phyloP scores from a whole-genome alignment of 768 basidiomycete species.

The Calocybe indica region DNA sequence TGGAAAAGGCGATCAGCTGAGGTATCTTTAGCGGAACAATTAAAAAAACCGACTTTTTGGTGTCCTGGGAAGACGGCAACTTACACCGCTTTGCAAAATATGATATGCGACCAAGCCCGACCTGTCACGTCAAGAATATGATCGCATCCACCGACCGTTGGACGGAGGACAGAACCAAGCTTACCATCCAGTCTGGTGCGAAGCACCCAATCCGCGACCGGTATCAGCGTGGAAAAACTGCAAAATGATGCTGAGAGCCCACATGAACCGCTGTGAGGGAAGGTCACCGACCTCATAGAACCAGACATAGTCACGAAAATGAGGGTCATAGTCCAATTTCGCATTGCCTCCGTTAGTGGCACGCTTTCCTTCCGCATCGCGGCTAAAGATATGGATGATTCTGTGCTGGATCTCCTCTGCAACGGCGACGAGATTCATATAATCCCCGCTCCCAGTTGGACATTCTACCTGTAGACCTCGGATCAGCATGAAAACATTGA shows the following conservation, averaged over 20 bases:
- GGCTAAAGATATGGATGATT: slow-evolving; percentile 98
- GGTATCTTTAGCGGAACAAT: not conserved
- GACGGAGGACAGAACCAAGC: slow-evolving; percentile 7
- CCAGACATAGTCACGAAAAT: slow-evolving; percentile 96
- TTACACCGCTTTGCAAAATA: slow-evolving; percentile 85
- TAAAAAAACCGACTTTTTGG: slow-evolving; percentile 68
- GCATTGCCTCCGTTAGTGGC: slow-evolving; percentile 90
- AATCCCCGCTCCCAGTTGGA: slow-evolving; percentile 94
- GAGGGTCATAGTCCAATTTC: slow-evolving; percentile 84
- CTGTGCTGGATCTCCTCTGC: slow-evolving; percentile 99
- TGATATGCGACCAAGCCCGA: slow-evolving; percentile 88
- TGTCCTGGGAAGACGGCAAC: slow-evolving; percentile 87
- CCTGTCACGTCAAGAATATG: slow-evolving; percentile 29
- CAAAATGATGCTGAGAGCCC: not conserved
- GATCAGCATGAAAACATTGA: not conserved
- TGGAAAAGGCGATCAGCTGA: slow-evolving; percentile 21
- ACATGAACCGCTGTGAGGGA: slow-evolving; percentile 4
- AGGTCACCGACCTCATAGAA: slow-evolving; percentile 77
- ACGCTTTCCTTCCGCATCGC: slow-evolving; percentile 79
- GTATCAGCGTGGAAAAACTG: slow-evolving; percentile 95
- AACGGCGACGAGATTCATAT: slow-evolving; percentile 90
- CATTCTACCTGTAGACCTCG: slow-evolving; percentile 65
- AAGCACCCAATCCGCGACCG: slow-evolving; percentile 91
- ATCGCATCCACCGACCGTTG: not conserved
- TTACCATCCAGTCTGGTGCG: slow-evolving; percentile 97